Conservation (phyloP, 169 alveolate genomes). For the Babesia ovata region DNA sequence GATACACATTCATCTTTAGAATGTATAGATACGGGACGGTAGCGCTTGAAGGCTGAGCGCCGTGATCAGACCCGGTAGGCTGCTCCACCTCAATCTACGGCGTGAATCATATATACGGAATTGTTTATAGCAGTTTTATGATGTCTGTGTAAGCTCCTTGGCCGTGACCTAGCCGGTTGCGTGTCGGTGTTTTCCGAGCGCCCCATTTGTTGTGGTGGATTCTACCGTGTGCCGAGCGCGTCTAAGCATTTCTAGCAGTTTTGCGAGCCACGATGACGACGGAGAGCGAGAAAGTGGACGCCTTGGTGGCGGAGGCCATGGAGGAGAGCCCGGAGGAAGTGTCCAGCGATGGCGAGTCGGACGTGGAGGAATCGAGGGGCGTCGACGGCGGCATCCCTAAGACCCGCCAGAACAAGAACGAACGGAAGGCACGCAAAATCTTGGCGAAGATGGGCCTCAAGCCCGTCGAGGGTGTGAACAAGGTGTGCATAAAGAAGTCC, state of each 20-base stretch:
- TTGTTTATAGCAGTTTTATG: no score
- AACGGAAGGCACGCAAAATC: slow-evolving; percentile 93
- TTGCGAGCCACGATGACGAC: background rate
- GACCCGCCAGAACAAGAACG: slow-evolving; percentile 85
- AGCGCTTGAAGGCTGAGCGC: no score
- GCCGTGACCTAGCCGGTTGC: no score
- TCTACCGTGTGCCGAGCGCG: background rate
- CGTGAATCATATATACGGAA: no score
- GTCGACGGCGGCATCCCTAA: slow-evolving; percentile 51
- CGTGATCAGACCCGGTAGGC: no score
- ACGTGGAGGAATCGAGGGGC: slow-evolving; percentile 48
- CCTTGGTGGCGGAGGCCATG: slow-evolving; percentile 29
- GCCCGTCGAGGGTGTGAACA: slow-evolving; percentile 87
- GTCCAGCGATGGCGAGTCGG: slow-evolving; percentile 64
- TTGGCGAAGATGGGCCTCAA: slow-evolving; percentile 91
- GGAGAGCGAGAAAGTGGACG: slow-evolving; percentile 15
- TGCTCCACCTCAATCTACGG: no score
- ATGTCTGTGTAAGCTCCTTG: no score
- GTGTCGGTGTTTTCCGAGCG: background rate
- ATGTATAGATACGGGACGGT: no score
- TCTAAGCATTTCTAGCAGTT: background rate
- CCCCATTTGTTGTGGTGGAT: slow-evolving; percentile 50
- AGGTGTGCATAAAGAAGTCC: slow-evolving; percentile 91
- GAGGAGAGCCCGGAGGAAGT: slow-evolving; percentile 55
- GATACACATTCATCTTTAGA: no score